phyloP scores from a whole-genome alignment of 768 basidiomycete genomes.

The Polyporus arcularius region DNA sequence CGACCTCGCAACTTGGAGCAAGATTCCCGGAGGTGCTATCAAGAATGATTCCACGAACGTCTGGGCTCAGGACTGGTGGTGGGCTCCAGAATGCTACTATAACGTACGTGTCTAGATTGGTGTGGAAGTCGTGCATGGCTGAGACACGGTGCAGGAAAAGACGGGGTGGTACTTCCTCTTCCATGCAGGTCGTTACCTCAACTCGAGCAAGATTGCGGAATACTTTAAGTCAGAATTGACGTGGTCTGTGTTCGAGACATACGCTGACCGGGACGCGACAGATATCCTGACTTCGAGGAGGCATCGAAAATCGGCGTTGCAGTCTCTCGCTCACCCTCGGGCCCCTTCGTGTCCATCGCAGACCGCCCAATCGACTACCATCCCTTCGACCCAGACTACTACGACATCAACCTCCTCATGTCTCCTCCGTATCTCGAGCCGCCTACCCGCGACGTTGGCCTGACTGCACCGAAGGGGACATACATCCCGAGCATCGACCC shows the following conservation, averaged over 20 bases:
- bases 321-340: neutral
- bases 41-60: slow-evolving; percentile 4
- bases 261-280: neutral
- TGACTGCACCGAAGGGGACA: neutral
- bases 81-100: slow-evolving; percentile 10
- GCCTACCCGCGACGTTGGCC: neutral
- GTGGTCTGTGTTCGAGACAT: neutral
- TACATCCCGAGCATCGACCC: slow-evolving; percentile 7
- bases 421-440: slow-evolving; percentile 1
- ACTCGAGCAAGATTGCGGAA: slow-evolving; percentile 1
- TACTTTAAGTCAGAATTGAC: neutral
- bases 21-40: slow-evolving; percentile 6
- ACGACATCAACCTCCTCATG: slow-evolving; percentile 6
- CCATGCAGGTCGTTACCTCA: neutral
- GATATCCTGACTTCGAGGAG: slow-evolving; percentile 5
- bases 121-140: neutral
- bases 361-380: slow-evolving; percentile 9
- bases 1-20: slow-evolving; percentile 1
- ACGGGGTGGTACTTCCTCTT: slow-evolving; percentile 7
- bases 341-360: slow-evolving; percentile 1
- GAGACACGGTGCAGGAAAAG: neutral
- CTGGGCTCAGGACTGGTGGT: slow-evolving; percentile 8
- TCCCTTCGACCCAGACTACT: slow-evolving; percentile 3
- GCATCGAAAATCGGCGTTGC: slow-evolving; percentile 6
- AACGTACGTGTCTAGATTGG: neutral